Evolutionary conservation across 192 early-diverging fungal species (phyloP), one percentile per base, ranked within the genome.

Genomic region (Backusella westeae): DNA sequence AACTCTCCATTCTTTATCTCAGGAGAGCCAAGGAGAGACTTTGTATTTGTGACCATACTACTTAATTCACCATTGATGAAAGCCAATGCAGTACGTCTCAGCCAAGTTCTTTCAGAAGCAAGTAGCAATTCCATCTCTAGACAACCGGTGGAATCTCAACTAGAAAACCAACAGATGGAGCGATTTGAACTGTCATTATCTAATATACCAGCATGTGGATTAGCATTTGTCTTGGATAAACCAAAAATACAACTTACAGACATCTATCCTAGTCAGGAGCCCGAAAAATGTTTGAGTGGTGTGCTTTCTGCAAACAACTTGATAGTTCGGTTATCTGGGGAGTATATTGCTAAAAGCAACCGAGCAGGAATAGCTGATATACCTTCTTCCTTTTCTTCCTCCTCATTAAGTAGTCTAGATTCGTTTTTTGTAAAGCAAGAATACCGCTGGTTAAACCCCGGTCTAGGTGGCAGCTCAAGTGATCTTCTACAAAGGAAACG

Each of bases 131-230:
- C n/a, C 26, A 23, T 23, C 56, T 4, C 23, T 29, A 63, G 4
- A 29, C 56, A 63, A 1, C 56, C 56, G 8, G 9, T 32, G 29
- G 56, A 63, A 21, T 9, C 0, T n/a, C 1, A 49, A n/a, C 15
- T n/a, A n/a, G 46, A 49, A n/a, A 49, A 12, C 0, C 52, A 53
- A n/a, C 8, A 63, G 29, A 26, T 29, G 26, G 23, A 12, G 4
- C 56, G 10, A 12, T 63, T 63, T 63, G 9, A 63, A 12, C 10
- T 63, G n/a, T 63, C 56, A 8, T 14, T 63, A 26, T 26, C 17
- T 17, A 26, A 71, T 46, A 44, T 71, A 32, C 70, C 70, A n/a
- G n/a, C 29, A 34, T 71, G 70, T 71, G 39, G 26, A 17, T 49
- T 71, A 0, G 44, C 70, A 1, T 5, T 71, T 34, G 70, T 71